Evolutionary conservation across 306 rosid genomes (phyloP), one percentile per base, ranked within the genome.

Genomic region (Prunus padus): DNA sequence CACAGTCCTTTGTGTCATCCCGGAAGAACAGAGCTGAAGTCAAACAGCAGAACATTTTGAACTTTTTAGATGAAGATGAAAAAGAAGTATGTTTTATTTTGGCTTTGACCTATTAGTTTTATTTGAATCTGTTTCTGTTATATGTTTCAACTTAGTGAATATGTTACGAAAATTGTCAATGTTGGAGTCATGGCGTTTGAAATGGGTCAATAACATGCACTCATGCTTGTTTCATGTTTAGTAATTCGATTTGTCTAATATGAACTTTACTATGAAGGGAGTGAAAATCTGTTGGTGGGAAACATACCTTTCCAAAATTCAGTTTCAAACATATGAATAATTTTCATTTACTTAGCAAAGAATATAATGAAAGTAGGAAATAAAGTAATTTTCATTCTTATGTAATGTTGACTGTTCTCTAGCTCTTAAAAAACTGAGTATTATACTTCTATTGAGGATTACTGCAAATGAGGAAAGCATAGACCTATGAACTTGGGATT

Each of bases 1-100:
- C 99, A 4, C 97, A 90, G 80, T 23, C 97, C 40, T 92, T 95
- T 88, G 83, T 81, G 78, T 95, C 99, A 2, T 90, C 99, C 50
- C 85, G 99, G 84, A 95, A 95, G 87, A 92, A 76, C 82, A 86
- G 99, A 81, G 97, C 98, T 62, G 97, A 89, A 83, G 86, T 92
- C 84, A 86, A 88, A 74, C 82, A 84, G 82, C 99, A 95, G 89
- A 80, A 73, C 81, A 86, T 95, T 80, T 65, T 89, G 67, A 92
- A 90, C 82, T 95, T 95, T 82, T 79, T 95, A 77, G 99, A 95
- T 71, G 99, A 95, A 76, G 98, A 95, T 57, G 99, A 95, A 79
- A 92, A 86, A 87, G 80, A 86, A 66, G 99, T 95, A 92, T 78
- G 99, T 77, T 83, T 74, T 63, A 15, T 56, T 46, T 74, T 44